phyloP scores from a whole-genome alignment of 306 rosid genomes.

The Vigna trinervia region DNA sequence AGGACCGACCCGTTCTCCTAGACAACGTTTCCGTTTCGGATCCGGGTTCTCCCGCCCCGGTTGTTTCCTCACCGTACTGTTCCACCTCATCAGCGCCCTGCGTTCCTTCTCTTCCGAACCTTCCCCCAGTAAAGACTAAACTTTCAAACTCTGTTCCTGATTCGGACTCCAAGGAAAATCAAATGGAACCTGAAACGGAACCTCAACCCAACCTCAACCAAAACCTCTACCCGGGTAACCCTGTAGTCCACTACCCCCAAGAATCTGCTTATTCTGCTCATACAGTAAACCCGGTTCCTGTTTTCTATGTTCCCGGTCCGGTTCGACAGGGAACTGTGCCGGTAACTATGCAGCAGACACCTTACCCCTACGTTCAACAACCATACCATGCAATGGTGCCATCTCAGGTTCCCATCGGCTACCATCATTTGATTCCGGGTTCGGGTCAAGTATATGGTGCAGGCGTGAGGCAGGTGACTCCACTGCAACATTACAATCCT shows the following conservation, averaged over 20 bases:
- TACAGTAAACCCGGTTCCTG: slow-evolving; percentile 49
- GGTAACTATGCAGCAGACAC: slow-evolving; percentile 52
- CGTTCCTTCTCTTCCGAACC: slow-evolving; percentile 63
- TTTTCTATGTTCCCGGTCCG: slow-evolving; percentile 60
- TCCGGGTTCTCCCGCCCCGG: slow-evolving; percentile 86
- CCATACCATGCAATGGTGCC: slow-evolving; percentile 48
- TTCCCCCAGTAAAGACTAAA: slow-evolving; percentile 83
- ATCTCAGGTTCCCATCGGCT: slow-evolving; percentile 64
- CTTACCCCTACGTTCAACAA: slow-evolving; percentile 63
- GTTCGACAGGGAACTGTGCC: slow-evolving; percentile 53
- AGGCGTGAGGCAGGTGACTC: slow-evolving; percentile 53
- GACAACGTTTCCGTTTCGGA: slow-evolving; percentile 73
- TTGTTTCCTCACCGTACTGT: slow-evolving; percentile 58
- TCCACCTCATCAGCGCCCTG: slow-evolving; percentile 65
- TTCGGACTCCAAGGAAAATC: slow-evolving; percentile 46
- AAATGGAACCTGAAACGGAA: slow-evolving; percentile 43
- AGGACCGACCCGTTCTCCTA: slow-evolving; percentile 41
- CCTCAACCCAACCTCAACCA: slow-evolving; percentile 38
- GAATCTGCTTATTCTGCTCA: slow-evolving; percentile 57
- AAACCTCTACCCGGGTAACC: slow-evolving; percentile 38
- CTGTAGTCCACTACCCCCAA: slow-evolving; percentile 50
- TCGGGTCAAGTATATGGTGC: slow-evolving; percentile 62
- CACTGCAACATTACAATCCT: slow-evolving; percentile 54
- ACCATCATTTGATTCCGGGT: slow-evolving; percentile 57
- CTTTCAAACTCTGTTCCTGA: slow-evolving; percentile 51